A percentile compares a stretch with the other conserved stretches of the same genome.
These are phyloP conservation scores for Hemileccinum rubropunctum DNA, from an alignment of 768 basidiomycete genomes.

Conservation along the genomic window DNA sequence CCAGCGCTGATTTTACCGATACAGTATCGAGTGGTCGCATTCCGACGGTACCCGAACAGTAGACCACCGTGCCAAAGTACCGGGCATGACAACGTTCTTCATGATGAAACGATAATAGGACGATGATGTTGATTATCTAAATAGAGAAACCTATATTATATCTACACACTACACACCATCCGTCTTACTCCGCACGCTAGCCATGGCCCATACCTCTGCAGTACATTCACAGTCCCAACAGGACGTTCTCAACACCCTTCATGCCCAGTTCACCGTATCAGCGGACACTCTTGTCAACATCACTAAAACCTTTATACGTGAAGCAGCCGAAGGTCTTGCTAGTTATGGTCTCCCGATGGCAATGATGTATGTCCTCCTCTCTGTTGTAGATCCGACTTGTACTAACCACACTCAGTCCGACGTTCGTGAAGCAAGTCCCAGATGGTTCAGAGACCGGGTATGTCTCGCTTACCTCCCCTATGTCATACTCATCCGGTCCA, in stretches of 20 bases:
- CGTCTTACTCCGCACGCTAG: no score
- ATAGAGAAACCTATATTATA: not conserved
- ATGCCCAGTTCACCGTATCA: constrained; percentile 67
- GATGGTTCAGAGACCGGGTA: constrained; percentile 93
- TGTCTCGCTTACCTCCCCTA: constrained; percentile 18
- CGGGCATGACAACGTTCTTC: no score
- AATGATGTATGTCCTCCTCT: constrained; percentile 68
- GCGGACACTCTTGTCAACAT: constrained; percentile 63
- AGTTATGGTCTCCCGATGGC: constrained; percentile 81
- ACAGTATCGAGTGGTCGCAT: no score
- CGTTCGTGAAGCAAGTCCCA: constrained; percentile 94
- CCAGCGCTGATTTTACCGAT: no score
- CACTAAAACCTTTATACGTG: constrained; percentile 75
- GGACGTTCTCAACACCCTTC: constrained; percentile 59
- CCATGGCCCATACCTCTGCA: constrained; percentile 32
- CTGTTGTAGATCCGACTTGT: not conserved
- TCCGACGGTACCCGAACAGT: no score
- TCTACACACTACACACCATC: not conserved
- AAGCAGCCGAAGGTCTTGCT: constrained; percentile 71
- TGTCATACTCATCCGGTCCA: constrained; percentile 8
- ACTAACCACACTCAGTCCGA: constrained; percentile 54
- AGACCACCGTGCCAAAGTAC: no score
- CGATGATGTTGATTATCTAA: no score
- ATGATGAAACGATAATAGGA: no score
- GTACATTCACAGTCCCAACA: constrained; percentile 43